phyloP scores from a whole-genome alignment of 495 filamentous ascomycete genomes.

The Neurospora discreta region DNA sequence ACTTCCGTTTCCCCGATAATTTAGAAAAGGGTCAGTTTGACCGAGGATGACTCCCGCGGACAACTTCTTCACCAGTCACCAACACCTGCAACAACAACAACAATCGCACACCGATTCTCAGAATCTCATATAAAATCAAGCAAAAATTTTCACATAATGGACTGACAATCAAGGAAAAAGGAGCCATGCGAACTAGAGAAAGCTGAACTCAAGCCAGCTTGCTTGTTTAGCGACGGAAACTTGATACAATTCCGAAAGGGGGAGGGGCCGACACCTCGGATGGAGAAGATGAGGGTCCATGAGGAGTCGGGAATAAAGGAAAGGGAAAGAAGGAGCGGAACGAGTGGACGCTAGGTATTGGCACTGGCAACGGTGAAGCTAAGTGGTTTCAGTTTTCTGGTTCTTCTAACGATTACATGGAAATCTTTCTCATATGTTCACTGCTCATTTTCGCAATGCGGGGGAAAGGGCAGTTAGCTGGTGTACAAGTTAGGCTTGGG shows the following conservation, averaged over 20 bases:
- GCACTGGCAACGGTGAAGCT: not conserved
- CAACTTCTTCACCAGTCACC: not conserved
- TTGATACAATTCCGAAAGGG: not conserved
- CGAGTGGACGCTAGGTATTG: not conserved
- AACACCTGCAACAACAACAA: not conserved
- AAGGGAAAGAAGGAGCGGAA: not conserved
- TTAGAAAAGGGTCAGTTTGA: not conserved
- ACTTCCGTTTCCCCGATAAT: not conserved
- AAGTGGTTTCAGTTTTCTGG: not conserved
- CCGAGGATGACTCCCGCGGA: not conserved
- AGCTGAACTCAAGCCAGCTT: not conserved
- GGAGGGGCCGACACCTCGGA: not conserved
- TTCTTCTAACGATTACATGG: not conserved
- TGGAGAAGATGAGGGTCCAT: not conserved
- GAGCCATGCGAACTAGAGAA: not conserved
- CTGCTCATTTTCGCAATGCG: not conserved
- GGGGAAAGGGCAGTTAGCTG: not conserved
- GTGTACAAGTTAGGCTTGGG: not conserved
- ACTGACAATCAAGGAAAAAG: not conserved
- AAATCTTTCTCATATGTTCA: not conserved
- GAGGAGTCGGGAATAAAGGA: not conserved
- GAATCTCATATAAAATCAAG: not conserved
- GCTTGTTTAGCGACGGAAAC: not conserved
- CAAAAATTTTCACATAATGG: not conserved
- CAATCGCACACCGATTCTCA: not conserved